Percentiles rank a stretch among this genome's conserved stretches.
Conservation (phyloP, 1,284 basidiomycete species). For the Ustilago xerochloae region DNA sequence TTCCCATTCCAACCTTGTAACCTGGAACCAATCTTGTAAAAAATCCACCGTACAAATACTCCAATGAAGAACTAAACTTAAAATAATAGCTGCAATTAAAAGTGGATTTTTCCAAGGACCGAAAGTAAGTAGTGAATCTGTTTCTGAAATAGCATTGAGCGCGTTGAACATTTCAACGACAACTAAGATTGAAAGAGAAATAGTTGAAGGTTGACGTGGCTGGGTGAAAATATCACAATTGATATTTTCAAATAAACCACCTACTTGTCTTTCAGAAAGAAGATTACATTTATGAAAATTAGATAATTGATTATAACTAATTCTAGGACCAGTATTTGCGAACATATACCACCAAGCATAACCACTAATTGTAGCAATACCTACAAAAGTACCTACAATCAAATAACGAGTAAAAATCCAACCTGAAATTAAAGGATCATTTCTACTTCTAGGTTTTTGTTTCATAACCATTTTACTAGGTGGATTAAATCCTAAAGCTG, state of each 20-base stretch:
- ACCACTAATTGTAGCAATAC: constrained; percentile 91
- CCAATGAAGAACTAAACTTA: constrained; percentile 92
- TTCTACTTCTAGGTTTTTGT: constrained; percentile 84
- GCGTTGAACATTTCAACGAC: constrained; percentile 99
- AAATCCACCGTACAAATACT: constrained; percentile 81
- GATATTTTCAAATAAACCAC: constrained; percentile 80
- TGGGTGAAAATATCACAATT: constrained; percentile 93
- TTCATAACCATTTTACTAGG: constrained; percentile 92
- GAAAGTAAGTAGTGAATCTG: constrained; percentile 87
- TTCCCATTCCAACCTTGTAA: constrained; percentile 86
- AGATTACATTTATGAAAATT: constrained; percentile 75
- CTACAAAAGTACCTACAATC: constrained; percentile 92
- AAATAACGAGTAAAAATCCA: constrained; percentile 97
- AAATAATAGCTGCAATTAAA: constrained; percentile 75
- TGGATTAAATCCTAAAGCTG: constrained; percentile 98
- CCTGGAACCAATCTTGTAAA: constrained; percentile 75
- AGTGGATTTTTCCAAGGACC: constrained; percentile 94
- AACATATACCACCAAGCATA: constrained; percentile 99
- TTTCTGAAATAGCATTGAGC: constrained; percentile 98
- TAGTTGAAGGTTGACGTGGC: constrained; percentile 85
- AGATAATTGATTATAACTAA: constrained; percentile 90
- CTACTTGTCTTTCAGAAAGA: neutral
- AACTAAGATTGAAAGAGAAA: constrained; percentile 92
- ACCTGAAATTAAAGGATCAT: constrained; percentile 87
- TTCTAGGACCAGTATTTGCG: constrained; percentile 89